Evolutionary conservation across 805 yeast species (phyloP).

Genomic region (Candida vartiovaarae): DNA sequence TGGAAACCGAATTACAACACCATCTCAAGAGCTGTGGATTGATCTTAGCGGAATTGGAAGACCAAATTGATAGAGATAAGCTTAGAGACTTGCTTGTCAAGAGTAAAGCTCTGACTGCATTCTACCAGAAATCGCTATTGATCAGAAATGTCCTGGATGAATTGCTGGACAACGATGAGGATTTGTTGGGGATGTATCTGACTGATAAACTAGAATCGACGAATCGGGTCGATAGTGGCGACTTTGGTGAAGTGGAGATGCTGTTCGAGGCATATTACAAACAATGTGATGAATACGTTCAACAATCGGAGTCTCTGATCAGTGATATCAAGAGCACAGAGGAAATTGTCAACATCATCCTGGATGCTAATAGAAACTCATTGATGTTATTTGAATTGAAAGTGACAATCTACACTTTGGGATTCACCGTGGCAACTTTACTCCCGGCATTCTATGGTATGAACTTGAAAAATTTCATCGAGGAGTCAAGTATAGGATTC

Average conservation of each 20-base stretch:
- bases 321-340: conserved; percentile 86
- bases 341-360: conserved; percentile 83
- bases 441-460: conserved; percentile 87
- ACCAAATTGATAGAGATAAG: conserved; percentile 68
- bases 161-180: conserved; percentile 79
- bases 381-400: conserved; percentile 81
- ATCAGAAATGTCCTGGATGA: conserved; percentile 82
- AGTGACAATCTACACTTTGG: conserved; percentile 76
- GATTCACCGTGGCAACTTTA: conserved; percentile 77
- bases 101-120: conserved; percentile 63
- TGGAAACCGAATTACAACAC: conserved; percentile 67
- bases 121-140: conserved; percentile 67
- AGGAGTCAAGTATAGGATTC: conserved; percentile 60
- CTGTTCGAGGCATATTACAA: conserved; percentile 81
- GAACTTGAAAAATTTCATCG: conserved; percentile 75
- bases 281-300: conserved; percentile 90
- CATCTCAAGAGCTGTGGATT: conserved; percentile 53
- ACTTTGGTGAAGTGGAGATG: conserved; percentile 77
- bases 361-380: conserved; percentile 88
- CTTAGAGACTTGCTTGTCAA: conserved; percentile 66
- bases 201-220: conserved; percentile 31
- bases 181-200: conserved; percentile 71
- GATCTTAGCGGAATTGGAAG: conserved; percentile 66
- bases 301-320: conserved; percentile 76
- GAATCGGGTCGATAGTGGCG: conserved; percentile 19